Evolutionary conservation across 805 yeast genomes (phyloP).

Genomic region (Yamadazyma paraphyllophila): DNA sequence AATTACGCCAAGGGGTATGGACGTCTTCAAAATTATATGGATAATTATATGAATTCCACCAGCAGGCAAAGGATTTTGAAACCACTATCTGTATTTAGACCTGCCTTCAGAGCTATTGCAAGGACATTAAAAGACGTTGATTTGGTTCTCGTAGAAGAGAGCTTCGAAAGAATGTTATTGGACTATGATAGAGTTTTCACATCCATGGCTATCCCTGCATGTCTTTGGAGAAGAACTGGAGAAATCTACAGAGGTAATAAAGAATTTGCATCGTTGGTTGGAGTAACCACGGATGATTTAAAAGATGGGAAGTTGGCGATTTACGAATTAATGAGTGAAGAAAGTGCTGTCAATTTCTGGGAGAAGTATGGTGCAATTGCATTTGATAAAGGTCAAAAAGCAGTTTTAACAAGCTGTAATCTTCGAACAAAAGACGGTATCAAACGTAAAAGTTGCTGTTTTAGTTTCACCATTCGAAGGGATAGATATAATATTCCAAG

Average conservation of each 20-base stretch:
- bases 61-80: conserved; percentile 82
- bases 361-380: conserved; percentile 96
- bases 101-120: conserved; percentile 92
- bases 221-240: conserved; percentile 96
- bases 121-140: conserved; percentile 87
- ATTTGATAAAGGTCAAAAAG: conserved; percentile 92
- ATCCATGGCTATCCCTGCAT: conserved; percentile 96
- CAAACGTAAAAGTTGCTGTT: conserved; percentile 81
- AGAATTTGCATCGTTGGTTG: conserved; percentile 92
- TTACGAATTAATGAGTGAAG: conserved; percentile 92
- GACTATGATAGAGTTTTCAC: conserved; percentile 95
- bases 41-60: conserved; percentile 80
- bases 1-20: conserved; percentile 94
- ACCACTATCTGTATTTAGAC: conserved; percentile 82
- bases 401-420: conserved; percentile 89
- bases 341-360: conserved; percentile 96
- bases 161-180: conserved; percentile 86
- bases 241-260: conserved; percentile 94
- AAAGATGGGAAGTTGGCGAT: conserved; percentile 91
- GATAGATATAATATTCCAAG: conserved; percentile 94
- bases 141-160: conserved; percentile 87
- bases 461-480: conserved; percentile 88
- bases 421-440: conserved; percentile 80
- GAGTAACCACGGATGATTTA: conserved; percentile 83
- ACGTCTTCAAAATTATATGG: conserved; percentile 86